phyloP scores from a whole-genome alignment of 306 rosid species.

The Cicer bijugum region DNA sequence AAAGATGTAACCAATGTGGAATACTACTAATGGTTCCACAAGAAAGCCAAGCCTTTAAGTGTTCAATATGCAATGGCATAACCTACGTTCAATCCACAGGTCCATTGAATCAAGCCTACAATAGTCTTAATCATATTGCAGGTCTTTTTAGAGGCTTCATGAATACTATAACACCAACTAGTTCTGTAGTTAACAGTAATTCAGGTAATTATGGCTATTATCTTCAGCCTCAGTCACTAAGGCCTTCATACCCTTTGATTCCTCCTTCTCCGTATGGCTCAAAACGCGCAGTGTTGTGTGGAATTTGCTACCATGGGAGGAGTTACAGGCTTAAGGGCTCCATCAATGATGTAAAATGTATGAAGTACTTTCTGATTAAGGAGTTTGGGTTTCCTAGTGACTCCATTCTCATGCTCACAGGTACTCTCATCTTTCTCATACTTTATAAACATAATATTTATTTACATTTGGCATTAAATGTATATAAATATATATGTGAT shows the following conservation, averaged over 20 bases:
- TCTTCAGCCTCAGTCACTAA: conserved; percentile 16
- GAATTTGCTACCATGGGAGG: conserved; percentile 8
- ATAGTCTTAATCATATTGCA: conserved; percentile 37
- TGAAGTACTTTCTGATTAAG: conserved; percentile 55
- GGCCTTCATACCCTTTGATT: conserved; percentile 11
- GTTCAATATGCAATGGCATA: conserved; percentile 19
- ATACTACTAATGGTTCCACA: background rate
- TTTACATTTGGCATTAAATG: background rate
- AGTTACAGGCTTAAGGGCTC: conserved; percentile 48
- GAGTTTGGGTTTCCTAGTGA: conserved; percentile 55
- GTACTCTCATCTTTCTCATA: conserved; percentile 45
- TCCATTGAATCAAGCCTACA: conserved; percentile 44
- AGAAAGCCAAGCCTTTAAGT: background rate
- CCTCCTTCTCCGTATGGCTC: conserved; percentile 47
- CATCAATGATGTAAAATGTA: conserved; percentile 52
- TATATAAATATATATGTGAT: background rate
- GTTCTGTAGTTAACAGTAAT: conserved; percentile 43
- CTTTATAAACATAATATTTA: background rate
- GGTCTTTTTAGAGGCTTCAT: conserved; percentile 46
- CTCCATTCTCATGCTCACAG: conserved; percentile 64
- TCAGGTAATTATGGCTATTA: conserved; percentile 4
- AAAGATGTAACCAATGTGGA: conserved; percentile 21
- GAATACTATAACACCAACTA: conserved; percentile 34
- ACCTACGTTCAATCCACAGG: conserved; percentile 11
- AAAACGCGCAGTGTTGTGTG: conserved; percentile 48